Base-by-base conservation (phyloP, 2,329 filamentous ascomycete genomes). In the Aspergillus tamarii region DNA sequence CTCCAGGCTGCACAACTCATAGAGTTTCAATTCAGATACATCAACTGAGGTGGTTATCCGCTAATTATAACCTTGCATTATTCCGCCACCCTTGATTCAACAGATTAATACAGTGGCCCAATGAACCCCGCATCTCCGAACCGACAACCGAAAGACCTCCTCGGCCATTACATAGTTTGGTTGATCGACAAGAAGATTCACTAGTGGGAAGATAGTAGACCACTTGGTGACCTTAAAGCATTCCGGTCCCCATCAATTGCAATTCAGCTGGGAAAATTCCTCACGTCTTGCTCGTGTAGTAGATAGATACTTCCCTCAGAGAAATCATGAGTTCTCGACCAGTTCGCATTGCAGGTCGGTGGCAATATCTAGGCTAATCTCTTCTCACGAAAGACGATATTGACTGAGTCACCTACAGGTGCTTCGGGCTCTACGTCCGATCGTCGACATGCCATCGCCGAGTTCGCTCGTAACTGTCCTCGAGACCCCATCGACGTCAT, bases 401-500 rank as follows among this genome's bases (percentile, higher is more conserved):
- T 26, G 41, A 59, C 48, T 46, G 45, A 39, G 36, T 8, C 16
- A 14, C n/a, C 12, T 10, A 14, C 46, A 78, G 80, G 80, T 56
- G 78, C 80, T 41, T 82, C 80, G n/a, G 80, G 81, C 65, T 80
- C 79, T 62, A 77, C 76, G 21, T 80, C 79, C 26, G 80, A 83
- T 69, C 78, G 81, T 23, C 78, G 80, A 53, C 78, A 82, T 77
- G 81, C 78, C 28, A 78, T 82, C 54, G 72, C 77, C 30, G 74
- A 78, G 34, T 80, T 83, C 64, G 81, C 80, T 21, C 74, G 67
- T 26, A 76, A 80, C 60, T 68, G 78, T 55, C 72, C 76, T 8
- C 75, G 76, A 16, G 83, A 84, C 32, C 79, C 81, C 4, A 74
- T 82, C 34, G 81, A 83, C 70, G 78, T 82, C 6, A 81, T 83